phyloP scores from a whole-genome alignment of 1,284 basidiomycete species.

The Rhodotorula glutinis region DNA sequence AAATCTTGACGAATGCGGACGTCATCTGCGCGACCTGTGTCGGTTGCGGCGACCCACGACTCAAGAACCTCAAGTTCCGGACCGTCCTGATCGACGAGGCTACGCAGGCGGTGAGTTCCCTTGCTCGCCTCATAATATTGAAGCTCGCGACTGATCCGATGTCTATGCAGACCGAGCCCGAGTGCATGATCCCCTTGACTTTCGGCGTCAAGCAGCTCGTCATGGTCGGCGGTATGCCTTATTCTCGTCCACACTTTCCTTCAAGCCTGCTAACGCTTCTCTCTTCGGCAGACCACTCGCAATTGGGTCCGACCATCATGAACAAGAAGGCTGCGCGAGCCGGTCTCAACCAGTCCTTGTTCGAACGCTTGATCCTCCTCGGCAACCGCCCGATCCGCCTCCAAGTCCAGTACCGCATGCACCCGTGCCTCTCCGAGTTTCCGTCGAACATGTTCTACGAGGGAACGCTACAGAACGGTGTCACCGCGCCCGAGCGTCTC shows the following conservation, averaged over 20 bases:
- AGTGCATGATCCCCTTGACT: constrained; percentile 98
- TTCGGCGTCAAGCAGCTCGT: constrained; percentile 98
- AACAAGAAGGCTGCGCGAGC: constrained; percentile 99
- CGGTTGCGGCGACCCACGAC: constrained; percentile 90
- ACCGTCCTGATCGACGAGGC: constrained; percentile 99
- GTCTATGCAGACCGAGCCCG: constrained; percentile 55
- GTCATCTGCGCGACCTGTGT: constrained; percentile 99
- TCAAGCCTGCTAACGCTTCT: not conserved
- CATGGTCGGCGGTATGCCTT: constrained; percentile 73
- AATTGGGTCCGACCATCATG: constrained; percentile 99
- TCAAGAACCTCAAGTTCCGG: constrained; percentile 95
- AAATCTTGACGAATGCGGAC: constrained; percentile 90
- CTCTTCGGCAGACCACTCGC: constrained; percentile 50
- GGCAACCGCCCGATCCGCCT: constrained; percentile 95
- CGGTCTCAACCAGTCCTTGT: constrained; percentile 93
- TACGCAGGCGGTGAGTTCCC: constrained; percentile 78
- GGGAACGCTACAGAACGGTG: constrained; percentile 97
- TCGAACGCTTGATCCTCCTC: constrained; percentile 92
- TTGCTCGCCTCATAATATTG: no score
- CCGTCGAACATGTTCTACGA: constrained; percentile 99
- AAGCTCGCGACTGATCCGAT: no score
- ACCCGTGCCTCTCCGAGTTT: constrained; percentile 97
- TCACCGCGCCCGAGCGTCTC: constrained; percentile 94
- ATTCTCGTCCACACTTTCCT: no score
- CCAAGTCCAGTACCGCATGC: constrained; percentile 99